Evolutionary conservation across 257 asterid species (phyloP).

Genomic region (Rhazya stricta): DNA sequence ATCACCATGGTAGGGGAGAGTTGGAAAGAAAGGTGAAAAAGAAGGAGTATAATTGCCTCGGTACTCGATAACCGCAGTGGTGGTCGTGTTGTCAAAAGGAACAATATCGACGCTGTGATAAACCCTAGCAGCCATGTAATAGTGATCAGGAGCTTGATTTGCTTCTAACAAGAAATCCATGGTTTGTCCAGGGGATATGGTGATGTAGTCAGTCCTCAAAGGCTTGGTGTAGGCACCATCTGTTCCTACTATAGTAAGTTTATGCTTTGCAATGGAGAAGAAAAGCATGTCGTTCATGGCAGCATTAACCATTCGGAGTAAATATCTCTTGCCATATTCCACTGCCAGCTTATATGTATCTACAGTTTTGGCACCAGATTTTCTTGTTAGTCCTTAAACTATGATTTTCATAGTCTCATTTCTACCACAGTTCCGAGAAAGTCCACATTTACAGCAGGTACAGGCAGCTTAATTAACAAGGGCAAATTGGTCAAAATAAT

Average conservation of each 20-base stretch:
- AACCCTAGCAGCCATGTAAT: slow-evolving; percentile 53
- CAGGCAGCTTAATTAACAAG: too few species aligned
- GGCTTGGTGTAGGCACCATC: slow-evolving; percentile 25
- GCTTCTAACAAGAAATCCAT: slow-evolving; percentile 28
- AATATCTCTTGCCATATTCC: slow-evolving; percentile 10
- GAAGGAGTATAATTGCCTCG: slow-evolving; percentile 29
- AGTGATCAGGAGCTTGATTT: slow-evolving; percentile 39
- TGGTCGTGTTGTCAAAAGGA: slow-evolving; percentile 38
- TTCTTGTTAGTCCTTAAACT: background rate
- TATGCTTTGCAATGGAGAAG: slow-evolving; percentile 39
- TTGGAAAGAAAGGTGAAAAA: slow-evolving; percentile 25
- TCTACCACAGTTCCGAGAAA: too few species aligned
- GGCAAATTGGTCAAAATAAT: too few species aligned
- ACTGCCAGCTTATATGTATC: slow-evolving; percentile 14
- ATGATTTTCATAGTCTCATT: too few species aligned
- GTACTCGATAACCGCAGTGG: slow-evolving; percentile 48
- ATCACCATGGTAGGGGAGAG: slow-evolving; percentile 38
- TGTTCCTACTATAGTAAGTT: slow-evolving; percentile 20
- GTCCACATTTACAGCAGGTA: too few species aligned
- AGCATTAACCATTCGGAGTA: slow-evolving; percentile 33
- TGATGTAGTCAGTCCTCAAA: background rate
- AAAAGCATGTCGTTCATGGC: slow-evolving; percentile 57
- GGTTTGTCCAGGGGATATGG: slow-evolving; percentile 29
- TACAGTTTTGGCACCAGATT: too few species aligned
- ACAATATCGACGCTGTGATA: slow-evolving; percentile 24